Evolutionary conservation across 768 basidiomycete genomes (phyloP).

Genomic region (Amanita rimosa): DNA sequence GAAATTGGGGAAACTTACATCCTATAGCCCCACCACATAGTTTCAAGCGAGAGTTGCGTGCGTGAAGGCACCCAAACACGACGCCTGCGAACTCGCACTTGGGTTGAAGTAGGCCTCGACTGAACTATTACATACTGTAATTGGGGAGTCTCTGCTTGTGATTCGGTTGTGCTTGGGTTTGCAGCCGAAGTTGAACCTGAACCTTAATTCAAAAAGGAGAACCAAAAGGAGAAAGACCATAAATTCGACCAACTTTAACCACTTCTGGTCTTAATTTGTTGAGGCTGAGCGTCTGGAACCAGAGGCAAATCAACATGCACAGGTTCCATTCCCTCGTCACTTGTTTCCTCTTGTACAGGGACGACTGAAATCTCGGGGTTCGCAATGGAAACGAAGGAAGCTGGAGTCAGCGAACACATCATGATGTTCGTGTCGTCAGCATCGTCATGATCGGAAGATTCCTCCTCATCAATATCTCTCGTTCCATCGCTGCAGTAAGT

Average conservation of each 20-base stretch:
- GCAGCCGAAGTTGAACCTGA: no score
- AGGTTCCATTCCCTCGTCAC: background rate
- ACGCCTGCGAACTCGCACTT: conserved; percentile 11
- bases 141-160: background rate
- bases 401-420: conserved; percentile 51
- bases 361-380: conserved; percentile 21
- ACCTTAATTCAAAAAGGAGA: background rate
- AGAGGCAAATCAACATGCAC: background rate
- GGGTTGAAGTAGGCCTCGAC: conserved; percentile 1
- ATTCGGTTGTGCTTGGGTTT: background rate
- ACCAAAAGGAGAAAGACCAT: conserved; percentile 4
- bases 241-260: background rate
- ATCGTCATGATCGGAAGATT: conserved; percentile 2
- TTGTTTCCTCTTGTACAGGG: conserved; percentile 10
- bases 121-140: background rate
- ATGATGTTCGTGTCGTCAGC: conserved; percentile 34
- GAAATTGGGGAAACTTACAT: conserved; percentile 32
- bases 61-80: conserved; percentile 63
- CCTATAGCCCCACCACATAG: conserved; percentile 81
- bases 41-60: conserved; percentile 64
- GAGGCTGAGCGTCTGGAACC: background rate
- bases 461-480: conserved; percentile 3
- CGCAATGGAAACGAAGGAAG: conserved; percentile 5
- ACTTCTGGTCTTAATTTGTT: background rate
- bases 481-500: background rate